These are phyloP conservation scores for Dunaliella sp. DNA, from an alignment of 139 green algal genomes.

Conservation along the genomic window DNA sequence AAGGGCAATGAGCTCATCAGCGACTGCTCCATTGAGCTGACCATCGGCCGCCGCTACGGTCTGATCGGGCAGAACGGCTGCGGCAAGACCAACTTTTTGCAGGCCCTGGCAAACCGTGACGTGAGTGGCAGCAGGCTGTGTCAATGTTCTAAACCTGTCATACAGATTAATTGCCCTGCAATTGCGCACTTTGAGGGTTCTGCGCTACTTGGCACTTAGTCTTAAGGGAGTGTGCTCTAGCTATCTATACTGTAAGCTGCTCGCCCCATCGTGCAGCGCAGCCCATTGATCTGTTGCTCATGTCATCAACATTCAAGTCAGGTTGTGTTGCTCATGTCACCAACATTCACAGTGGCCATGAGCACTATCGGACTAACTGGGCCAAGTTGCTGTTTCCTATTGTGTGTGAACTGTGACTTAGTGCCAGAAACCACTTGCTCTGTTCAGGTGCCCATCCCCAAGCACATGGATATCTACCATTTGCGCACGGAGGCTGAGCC, in stretches of 20 bases:
- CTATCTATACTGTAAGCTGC: too few species aligned
- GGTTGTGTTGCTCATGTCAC: background rate
- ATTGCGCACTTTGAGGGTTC: background rate
- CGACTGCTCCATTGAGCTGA: constrained; percentile 81
- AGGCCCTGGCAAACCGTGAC: constrained; percentile 75
- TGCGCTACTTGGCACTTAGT: background rate
- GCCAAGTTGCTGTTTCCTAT: background rate
- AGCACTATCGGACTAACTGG: background rate
- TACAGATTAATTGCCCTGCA: background rate
- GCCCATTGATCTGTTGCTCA: background rate
- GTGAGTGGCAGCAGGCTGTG: constrained; percentile 8
- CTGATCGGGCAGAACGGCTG: constrained; percentile 86
- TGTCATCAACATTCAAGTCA: background rate
- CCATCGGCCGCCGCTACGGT: constrained; percentile 80
- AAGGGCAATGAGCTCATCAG: constrained; percentile 55
- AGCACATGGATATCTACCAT: constrained; percentile 94
- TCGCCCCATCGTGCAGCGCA: too few species aligned
- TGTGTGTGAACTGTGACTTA: too few species aligned
- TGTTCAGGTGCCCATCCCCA: constrained; percentile 75
- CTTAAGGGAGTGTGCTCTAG: background rate
- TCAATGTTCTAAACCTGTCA: background rate
- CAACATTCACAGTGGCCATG: background rate
- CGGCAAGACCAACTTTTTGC: constrained; percentile 86
- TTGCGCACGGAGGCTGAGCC: constrained; percentile 83
- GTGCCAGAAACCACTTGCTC: background rate